Evolutionary conservation across 805 yeast genomes (phyloP).

Genomic region (Peterozyma toletana): DNA sequence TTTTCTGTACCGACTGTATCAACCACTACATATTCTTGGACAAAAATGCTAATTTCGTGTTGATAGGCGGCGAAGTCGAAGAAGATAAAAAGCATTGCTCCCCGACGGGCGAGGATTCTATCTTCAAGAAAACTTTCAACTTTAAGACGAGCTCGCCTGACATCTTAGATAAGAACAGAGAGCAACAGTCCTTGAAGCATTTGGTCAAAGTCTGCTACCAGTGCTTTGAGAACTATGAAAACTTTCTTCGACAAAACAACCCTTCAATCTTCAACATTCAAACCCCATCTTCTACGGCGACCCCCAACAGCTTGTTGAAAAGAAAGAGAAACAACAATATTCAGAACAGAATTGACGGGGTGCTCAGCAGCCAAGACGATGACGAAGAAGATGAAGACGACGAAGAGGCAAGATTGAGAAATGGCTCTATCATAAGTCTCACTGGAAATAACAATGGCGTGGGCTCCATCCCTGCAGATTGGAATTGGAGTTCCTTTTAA

Average conservation of each 20-base stretch:
- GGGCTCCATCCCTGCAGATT: constrained; percentile 25
- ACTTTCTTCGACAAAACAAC: constrained; percentile 14
- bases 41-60: constrained; percentile 24
- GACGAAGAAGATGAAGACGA: constrained; percentile 1
- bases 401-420: constrained; percentile 1
- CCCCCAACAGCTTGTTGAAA: not conserved
- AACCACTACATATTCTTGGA: constrained; percentile 26
- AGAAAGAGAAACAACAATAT: not conserved
- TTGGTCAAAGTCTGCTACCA: constrained; percentile 25
- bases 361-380: not conserved
- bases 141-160: not conserved
- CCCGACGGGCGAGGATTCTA: constrained; percentile 5
- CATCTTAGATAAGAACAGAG: not conserved
- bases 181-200: constrained; percentile 13
- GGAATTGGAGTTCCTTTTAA: constrained; percentile 33
- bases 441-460: not conserved
- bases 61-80: constrained; percentile 17
- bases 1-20: constrained; percentile 30
- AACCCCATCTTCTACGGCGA: not conserved
- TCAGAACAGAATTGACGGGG: not conserved
- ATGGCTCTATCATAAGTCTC: not conserved
- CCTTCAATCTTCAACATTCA: constrained; percentile 4
- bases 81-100: constrained; percentile 2
- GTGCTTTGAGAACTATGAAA: constrained; percentile 27
- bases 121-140: not conserved